phyloP scores from a whole-genome alignment of 1,284 basidiomycete species.

The Chiua sp. region DNA sequence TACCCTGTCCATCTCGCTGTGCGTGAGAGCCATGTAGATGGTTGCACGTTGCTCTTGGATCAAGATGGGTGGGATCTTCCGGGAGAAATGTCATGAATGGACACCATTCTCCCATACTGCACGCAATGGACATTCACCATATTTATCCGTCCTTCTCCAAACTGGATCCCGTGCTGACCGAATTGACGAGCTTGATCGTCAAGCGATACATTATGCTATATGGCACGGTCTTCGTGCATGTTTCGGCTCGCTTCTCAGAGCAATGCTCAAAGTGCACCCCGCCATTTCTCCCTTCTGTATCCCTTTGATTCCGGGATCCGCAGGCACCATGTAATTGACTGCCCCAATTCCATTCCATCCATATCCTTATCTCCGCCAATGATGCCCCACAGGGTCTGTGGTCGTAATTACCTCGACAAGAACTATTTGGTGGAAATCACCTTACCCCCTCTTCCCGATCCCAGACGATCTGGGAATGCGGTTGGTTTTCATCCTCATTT shows the following conservation, averaged over 20 bases:
- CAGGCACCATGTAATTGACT: conserved; percentile 42
- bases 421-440: conserved; percentile 88
- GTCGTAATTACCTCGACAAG: conserved; percentile 92
- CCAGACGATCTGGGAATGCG: conserved; percentile 39
- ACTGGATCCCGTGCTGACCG: conserved; percentile 80
- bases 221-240: conserved; percentile 95
- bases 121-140: conserved; percentile 83
- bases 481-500: conserved; percentile 73
- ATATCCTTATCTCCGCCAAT: conserved; percentile 97
- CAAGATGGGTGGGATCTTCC: conserved; percentile 86
- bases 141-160: conserved; percentile 79
- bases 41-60: conserved; percentile 80
- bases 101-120: conserved; percentile 98
- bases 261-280: conserved; percentile 33
- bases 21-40: conserved; percentile 88
- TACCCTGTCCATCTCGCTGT: conserved; percentile 98
- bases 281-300: conserved; percentile 13
- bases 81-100: conserved; percentile 99
- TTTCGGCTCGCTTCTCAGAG: conserved; percentile 72
- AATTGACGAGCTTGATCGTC: conserved; percentile 86
- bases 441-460: conserved; percentile 51
- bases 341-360: conserved; percentile 91
- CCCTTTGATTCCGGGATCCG: conserved; percentile 18
- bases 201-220: conserved; percentile 93
- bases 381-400: conserved; percentile 94